Conservation (phyloP, 306 rosid species). For the Cercis canadensis region DNA sequence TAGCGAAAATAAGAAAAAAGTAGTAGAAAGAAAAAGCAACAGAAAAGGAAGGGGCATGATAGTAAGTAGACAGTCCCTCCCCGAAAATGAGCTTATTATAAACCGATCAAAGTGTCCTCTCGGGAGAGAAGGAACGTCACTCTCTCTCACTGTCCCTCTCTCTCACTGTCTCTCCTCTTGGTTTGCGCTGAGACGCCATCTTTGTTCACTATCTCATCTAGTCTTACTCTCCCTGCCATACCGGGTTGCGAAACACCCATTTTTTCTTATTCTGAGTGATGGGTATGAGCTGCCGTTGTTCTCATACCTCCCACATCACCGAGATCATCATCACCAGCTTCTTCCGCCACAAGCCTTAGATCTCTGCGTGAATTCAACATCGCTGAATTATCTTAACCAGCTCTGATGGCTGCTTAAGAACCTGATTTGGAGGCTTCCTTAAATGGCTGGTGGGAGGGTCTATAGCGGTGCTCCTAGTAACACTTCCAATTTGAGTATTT, state of each 20-base stretch:
- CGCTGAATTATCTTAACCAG: neutral
- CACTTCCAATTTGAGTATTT: slow-evolving; percentile 37
- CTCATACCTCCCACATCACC: slow-evolving; percentile 92
- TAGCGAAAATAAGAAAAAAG: neutral
- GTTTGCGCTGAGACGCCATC: neutral
- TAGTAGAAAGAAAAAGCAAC: neutral
- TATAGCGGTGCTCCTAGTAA: slow-evolving; percentile 34
- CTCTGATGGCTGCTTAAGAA: slow-evolving; percentile 35
- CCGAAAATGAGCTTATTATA: slow-evolving; percentile 19
- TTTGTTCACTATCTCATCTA: neutral
- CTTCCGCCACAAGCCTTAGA: slow-evolving; percentile 85
- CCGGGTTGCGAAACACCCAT: neutral
- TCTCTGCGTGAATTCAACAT: neutral
- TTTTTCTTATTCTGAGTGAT: slow-evolving; percentile 66
- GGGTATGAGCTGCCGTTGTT: slow-evolving; percentile 92
- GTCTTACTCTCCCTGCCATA: neutral
- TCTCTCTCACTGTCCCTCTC: neutral
- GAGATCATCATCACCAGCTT: slow-evolving; percentile 93
- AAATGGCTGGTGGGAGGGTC: slow-evolving; percentile 64
- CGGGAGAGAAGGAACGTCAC: neutral
- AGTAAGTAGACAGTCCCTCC: slow-evolving; percentile 13
- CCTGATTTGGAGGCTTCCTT: neutral
- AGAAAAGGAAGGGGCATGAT: slow-evolving; percentile 27
- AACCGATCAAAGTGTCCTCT: slow-evolving; percentile 2
- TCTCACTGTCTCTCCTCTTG: neutral